Percentiles rank a stretch among this genome's conserved stretches.
Evolutionary conservation across 179 eudicot species (phyloP).

Genomic region (Camellia oleifera): DNA sequence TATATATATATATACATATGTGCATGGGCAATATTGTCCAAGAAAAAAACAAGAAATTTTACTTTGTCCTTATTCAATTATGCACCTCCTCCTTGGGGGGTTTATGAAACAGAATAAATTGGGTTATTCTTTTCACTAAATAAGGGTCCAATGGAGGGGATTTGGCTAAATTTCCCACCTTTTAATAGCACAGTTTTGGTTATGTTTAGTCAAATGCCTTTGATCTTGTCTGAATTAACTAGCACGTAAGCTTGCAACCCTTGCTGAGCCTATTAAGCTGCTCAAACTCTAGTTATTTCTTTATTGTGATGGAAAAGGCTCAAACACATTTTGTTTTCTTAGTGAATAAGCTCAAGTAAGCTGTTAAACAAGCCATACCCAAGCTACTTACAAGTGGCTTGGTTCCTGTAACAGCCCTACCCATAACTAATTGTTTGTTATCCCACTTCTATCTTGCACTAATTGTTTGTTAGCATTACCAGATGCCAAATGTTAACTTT

Average conservation of each 20-base stretch:
- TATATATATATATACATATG: too few relatives aligned
- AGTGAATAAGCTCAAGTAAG: background rate
- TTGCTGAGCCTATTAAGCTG: background rate
- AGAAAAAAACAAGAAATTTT: too few relatives aligned
- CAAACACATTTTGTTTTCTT: background rate
- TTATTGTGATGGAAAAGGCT: background rate
- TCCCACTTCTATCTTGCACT: background rate
- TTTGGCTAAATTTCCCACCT: background rate
- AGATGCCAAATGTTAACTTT: background rate
- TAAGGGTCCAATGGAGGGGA: too few relatives aligned
- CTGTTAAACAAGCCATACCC: background rate
- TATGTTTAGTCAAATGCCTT: background rate
- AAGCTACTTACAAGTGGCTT: background rate
- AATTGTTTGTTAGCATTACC: slow-evolving; percentile 1
- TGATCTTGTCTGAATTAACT: background rate
- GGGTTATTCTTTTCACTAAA: too few relatives aligned
- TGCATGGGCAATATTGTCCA: too few relatives aligned
- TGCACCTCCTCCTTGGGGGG: too few relatives aligned
- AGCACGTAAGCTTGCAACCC: background rate
- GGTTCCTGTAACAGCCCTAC: background rate
- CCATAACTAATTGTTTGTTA: background rate
- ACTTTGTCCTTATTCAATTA: too few relatives aligned
- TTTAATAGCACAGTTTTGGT: background rate
- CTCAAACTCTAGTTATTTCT: background rate
- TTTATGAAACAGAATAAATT: too few relatives aligned